A percentile compares a stretch with the other conserved stretches of the same genome.
Conservation (phyloP, 2,329 filamentous ascomycete species). For the Stagonosporopsis cucurbitacearum region DNA sequence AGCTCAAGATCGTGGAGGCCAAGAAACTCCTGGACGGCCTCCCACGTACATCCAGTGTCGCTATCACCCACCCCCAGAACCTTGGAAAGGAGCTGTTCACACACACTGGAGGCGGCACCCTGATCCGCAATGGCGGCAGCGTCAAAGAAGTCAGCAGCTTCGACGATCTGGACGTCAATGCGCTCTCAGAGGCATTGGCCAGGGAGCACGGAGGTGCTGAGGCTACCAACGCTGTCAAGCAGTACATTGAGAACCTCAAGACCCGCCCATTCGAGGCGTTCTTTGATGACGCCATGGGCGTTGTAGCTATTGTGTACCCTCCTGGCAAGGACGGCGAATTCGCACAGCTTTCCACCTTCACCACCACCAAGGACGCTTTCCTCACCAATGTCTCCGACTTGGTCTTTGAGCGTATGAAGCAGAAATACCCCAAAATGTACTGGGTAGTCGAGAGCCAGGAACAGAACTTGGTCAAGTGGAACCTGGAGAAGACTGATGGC, state of each 20-base stretch:
- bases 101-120: constrained; percentile 89
- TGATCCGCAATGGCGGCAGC: constrained; percentile 92
- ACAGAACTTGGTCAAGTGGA: constrained; percentile 91
- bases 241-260: constrained; percentile 81
- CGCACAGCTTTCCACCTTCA: constrained; percentile 86
- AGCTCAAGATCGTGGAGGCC: constrained; percentile 97
- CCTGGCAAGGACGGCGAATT: constrained; percentile 69
- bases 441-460: constrained; percentile 98
- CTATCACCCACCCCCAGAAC: constrained; percentile 95
- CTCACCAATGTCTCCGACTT: constrained; percentile 94
- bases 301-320: constrained; percentile 85
- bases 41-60: constrained; percentile 90
- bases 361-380: constrained; percentile 94
- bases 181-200: constrained; percentile 81
- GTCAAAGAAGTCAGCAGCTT: constrained; percentile 75
- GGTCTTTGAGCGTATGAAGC: constrained; percentile 90
- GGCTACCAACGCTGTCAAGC: constrained; percentile 81
- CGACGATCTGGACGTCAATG: constrained; percentile 76
- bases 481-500: constrained; percentile 95
- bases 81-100: constrained; percentile 97
- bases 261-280: constrained; percentile 87
- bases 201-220: constrained; percentile 83
- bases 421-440: constrained; percentile 86
- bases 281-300: constrained; percentile 93
- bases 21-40: constrained; percentile 90